phyloP scores from a whole-genome alignment of 78 protist species.

The Dictyostelium intermedium region DNA sequence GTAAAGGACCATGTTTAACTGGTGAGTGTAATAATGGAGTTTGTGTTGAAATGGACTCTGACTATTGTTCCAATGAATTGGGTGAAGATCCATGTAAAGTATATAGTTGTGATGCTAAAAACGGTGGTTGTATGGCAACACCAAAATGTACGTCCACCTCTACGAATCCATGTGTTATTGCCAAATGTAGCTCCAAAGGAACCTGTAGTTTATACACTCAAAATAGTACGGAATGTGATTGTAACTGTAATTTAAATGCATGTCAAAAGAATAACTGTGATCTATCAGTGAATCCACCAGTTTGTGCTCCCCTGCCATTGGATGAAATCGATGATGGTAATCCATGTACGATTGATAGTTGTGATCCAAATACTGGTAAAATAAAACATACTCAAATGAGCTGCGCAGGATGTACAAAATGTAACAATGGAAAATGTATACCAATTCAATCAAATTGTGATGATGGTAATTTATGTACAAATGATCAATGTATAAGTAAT shows the following conservation, averaged over 20 bases:
- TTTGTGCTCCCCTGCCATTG: neutral
- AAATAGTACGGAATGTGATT: neutral
- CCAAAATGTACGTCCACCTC: neutral
- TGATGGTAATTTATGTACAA: slow-evolving; percentile 33
- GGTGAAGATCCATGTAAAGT: slow-evolving; percentile 40
- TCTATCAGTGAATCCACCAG: neutral
- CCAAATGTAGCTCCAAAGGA: neutral
- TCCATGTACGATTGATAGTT: slow-evolving; percentile 22
- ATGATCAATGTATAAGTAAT: neutral
- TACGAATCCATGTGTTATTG: neutral
- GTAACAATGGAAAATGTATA: neutral
- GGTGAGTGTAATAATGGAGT: neutral
- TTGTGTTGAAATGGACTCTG: neutral
- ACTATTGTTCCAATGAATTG: neutral
- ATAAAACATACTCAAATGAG: neutral
- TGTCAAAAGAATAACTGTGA: slow-evolving; percentile 31
- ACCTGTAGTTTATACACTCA: neutral
- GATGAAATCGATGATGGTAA: neutral
- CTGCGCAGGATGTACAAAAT: neutral
- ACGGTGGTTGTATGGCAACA: neutral
- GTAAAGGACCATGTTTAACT: neutral
- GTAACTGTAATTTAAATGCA: neutral
- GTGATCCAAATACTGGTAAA: neutral
- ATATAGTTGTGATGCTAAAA: slow-evolving; percentile 5
- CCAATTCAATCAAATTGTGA: neutral